Evolutionary conservation across 768 basidiomycete species (phyloP), one percentile per base, ranked within the genome.

Genomic region (Mycena haematopus): DNA sequence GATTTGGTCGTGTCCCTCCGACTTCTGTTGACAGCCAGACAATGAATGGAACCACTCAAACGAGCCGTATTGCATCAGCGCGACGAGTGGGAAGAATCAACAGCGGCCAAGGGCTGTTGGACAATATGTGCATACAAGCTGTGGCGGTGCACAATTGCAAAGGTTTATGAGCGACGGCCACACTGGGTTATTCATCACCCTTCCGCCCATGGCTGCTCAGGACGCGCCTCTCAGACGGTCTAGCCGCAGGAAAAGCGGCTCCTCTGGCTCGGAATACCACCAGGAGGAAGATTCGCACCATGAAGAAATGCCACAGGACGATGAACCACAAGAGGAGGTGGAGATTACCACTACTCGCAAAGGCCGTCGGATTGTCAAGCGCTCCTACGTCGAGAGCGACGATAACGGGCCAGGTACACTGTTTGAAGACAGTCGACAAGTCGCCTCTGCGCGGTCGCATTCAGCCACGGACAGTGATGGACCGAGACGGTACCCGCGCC

Each of bases 221-320:
- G 63, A 46, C 53, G 17, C 13, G 9, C 49, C 70, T 24, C 73
- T 75, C 49, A 77, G 82, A 45, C 76, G 78, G 25, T 78, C 77
- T 0, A 71, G 68, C 33, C 75, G 77, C 45, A 65, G 70, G 40
- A 71, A 74, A 31, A 72, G 68, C 15, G 76, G 73, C 0, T 73
- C 76, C 21, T 83, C 81, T 51, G 82, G 81, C 21, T 84, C 82
- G 4, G 82, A 83, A 69, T 85, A 84, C 68, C 76, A 80, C 58
- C 79, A 75, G 58, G 82, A 81, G 57, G 82, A 82, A 52, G 79
- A 78, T 65, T 81, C 79, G 3, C 73, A 77, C 56, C 74, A 77
- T 46, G 73, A 72, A 47, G 72, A 71, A 10, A 73, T 72, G 51
- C 65, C 58, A 13, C 73, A 74, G 22, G 74, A 75, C 13, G 76